Base-by-base conservation (phyloP, 148 eudicot species). In the Rhododendron ovatum region DNA sequence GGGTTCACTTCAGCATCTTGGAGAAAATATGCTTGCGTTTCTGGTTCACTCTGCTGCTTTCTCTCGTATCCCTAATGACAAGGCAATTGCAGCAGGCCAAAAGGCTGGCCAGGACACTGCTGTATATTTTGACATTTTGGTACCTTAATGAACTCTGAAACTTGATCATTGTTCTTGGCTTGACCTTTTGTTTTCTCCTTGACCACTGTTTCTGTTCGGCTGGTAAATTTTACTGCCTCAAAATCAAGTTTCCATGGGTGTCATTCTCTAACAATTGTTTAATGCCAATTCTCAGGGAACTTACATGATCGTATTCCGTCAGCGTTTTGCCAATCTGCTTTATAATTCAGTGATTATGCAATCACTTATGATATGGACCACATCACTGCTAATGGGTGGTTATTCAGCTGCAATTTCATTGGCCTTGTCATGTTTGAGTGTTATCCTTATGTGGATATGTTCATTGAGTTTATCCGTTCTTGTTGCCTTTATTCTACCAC, bases 1-100 rank as follows among this genome's bases (percentile, higher is more conserved):
- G 51, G 99, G 99, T 88, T 97, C 99, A 53, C 98, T 95, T 83
- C 99, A 97, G 92, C 99, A 97, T 93, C 95, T 95, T 86, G 99
- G 99, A 89, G 99, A 95, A 87, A 97, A 97, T 90, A 93, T 97
- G 99, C 92, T 95, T 84, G 94, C 98, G 14, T 97, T 94, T 90
- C 89, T 97, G 90, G 92, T 91, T 89, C 93, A 90, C 33, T 90
- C 93, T 85, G 98, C 92, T 87, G 88, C 95, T 55, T 91, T 93
- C 81, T 82, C 95, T 82, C 88, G 86, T 84, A 93, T 94, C 81
- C 91, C 91, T n/a, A 89, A 89, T 78, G 90, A 53, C 89, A 86
- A 87, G 89, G 86, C 85, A 80, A 80, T 59, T 79, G 88, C 90
- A 83, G 89, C 83, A 67, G 86, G 86, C 81, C 90, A 74, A 67